phyloP scores from a whole-genome alignment of 1,139 yeast species.

The Kodamaea sp. region DNA sequence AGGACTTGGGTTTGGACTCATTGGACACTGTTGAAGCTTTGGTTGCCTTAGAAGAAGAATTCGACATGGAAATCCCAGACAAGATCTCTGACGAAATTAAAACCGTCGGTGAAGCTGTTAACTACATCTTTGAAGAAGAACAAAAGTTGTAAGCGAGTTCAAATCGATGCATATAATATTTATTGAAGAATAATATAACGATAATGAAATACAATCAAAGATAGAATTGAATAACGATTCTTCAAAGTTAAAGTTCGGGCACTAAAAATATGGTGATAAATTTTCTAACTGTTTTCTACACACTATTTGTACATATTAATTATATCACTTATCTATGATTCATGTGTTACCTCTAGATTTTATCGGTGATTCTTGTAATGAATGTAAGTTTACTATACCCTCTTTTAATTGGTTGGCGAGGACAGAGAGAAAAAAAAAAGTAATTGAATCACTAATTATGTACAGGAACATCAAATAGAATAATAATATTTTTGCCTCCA shows the following conservation, averaged over 20 bases:
- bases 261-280: not conserved
- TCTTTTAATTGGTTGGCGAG: constrained; percentile 1
- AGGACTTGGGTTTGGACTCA: constrained; percentile 68
- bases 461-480: too few species aligned
- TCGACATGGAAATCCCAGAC: constrained; percentile 68
- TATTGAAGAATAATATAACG: not conserved
- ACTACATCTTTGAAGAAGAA: constrained; percentile 53
- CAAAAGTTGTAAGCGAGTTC: constrained; percentile 32
- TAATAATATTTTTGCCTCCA: not conserved
- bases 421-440: not conserved
- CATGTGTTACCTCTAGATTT: too few species aligned
- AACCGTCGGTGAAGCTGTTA: constrained; percentile 66
- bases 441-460: too few species aligned
- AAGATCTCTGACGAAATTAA: constrained; percentile 64
- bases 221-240: not conserved
- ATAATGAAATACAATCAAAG: not conserved
- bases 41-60: constrained; percentile 71
- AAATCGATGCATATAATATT: constrained; percentile 1
- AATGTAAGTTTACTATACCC: not conserved
- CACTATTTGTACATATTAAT: not conserved
- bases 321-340: not conserved
- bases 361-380: too few species aligned
- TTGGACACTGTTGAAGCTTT: constrained; percentile 68
- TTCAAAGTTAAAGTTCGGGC: not conserved
- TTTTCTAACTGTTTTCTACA: not conserved